These are phyloP conservation scores for Solanum sejunctum DNA, from an alignment of 257 asterid species.

Conservation along the genomic window DNA sequence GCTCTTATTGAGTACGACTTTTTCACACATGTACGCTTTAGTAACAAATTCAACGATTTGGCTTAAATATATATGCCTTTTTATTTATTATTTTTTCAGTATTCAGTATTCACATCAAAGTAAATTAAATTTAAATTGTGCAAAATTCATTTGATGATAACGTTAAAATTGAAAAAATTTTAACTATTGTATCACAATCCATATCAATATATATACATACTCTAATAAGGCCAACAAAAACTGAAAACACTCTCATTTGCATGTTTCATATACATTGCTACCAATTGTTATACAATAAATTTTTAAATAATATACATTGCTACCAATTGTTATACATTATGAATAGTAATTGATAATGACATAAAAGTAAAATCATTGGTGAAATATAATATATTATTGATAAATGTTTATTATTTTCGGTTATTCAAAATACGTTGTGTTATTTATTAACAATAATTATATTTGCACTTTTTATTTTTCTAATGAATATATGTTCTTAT, in stretches of 20 bases:
- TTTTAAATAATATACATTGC: too few relatives aligned
- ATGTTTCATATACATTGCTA: neutral
- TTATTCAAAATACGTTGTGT: too few relatives aligned
- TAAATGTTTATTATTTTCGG: too few relatives aligned
- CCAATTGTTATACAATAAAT: too few relatives aligned
- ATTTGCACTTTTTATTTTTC: too few relatives aligned
- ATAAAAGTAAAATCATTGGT: too few relatives aligned
- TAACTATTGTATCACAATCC: neutral
- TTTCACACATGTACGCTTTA: neutral
- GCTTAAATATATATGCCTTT: neutral
- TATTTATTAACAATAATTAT: too few relatives aligned
- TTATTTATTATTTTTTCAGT: neutral
- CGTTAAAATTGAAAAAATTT: too few relatives aligned
- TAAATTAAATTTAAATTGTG: neutral
- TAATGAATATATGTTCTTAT: too few relatives aligned
- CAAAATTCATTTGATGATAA: neutral
- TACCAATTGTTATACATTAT: too few relatives aligned
- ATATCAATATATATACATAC: neutral
- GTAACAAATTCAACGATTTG: neutral
- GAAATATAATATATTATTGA: too few relatives aligned
- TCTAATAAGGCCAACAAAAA: neutral
- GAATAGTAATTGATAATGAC: too few relatives aligned
- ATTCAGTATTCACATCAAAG: neutral
- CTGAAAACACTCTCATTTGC: neutral
- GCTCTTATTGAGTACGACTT: neutral